Evolutionary conservation across 768 basidiomycete species (phyloP), one percentile per base, ranked within the genome.

Genomic region (Pholiota microspora): DNA sequence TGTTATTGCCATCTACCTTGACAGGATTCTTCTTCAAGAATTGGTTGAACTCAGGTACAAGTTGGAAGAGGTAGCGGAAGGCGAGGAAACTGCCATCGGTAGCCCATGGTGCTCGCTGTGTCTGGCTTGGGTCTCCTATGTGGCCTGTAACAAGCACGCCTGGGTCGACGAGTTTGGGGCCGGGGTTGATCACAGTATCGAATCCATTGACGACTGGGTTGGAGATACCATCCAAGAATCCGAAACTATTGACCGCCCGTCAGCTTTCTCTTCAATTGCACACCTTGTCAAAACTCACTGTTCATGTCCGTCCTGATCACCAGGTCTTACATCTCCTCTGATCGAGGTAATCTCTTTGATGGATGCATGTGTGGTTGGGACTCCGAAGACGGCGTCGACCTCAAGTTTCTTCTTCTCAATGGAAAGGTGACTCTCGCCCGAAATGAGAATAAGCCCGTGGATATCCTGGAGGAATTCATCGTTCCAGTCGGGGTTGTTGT

Each of bases 181-280:
- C 76, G 3, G 77, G 71, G 42, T 62, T 52, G 12, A 64, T 63
- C 42, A 70, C 66, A 35, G 53, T 55, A 47, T 71, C 69, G 58
- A 76, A 78, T 1, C 75, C 77, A 31, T 60, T 68, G 23, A 78
- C 67, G 2, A 73, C 65, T 2, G 82, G 81, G 61, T 82, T 77
- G 2, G 79, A 78, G 24, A 83, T 73, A 2, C 80, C 78, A 59
- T 82, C 82, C 54, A 74, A 57, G 64, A 71, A 83, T 4, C 82
- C 81, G 54, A 82, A 82, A 58, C 76, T 78, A 51, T 31, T 42
- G 50, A 23, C 21, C 13, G 13, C 0, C 12, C 16, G 31, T 57
- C 35, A 54, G 47, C 44, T 21, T 18, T 23, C 36, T 7, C 32
- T 29, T 18, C 42, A 13, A 28, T 29, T 16, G 55, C 10, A 29